A percentile compares a stretch with the other conserved stretches of the same genome.
phyloP scores from a whole-genome alignment of 139 green algal species.

The Volvox reticuliferus region DNA sequence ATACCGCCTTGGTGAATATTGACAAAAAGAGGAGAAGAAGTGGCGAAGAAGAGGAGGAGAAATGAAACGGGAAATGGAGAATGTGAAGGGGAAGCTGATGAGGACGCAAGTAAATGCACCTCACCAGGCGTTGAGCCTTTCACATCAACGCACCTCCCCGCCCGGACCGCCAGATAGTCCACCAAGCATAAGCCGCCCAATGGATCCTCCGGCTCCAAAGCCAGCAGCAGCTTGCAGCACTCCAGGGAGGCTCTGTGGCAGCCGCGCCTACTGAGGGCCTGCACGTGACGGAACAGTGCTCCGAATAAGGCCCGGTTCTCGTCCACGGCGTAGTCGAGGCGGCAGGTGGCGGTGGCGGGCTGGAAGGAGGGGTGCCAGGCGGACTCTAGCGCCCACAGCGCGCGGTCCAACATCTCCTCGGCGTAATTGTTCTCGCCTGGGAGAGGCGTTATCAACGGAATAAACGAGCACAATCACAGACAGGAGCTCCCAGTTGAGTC shows the following conservation, averaged over 20 bases:
- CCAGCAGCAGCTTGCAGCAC: slow-evolving; percentile 91
- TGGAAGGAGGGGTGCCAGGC: slow-evolving; percentile 89
- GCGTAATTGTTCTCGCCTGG: slow-evolving; percentile 77
- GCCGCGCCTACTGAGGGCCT: slow-evolving; percentile 76
- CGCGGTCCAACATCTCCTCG: slow-evolving; percentile 62
- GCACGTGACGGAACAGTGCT: slow-evolving; percentile 86
- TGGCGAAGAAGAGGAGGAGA: too few relatives aligned
- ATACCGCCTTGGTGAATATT: too few relatives aligned
- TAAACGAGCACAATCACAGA: too few relatives aligned
- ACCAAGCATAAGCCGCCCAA: slow-evolving; percentile 82
- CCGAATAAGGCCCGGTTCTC: slow-evolving; percentile 89
- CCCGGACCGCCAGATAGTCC: slow-evolving; percentile 92
- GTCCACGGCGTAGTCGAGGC: slow-evolving; percentile 70
- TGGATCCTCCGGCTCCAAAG: slow-evolving; percentile 87
- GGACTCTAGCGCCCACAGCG: slow-evolving; percentile 89
- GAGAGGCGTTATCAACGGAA: too few relatives aligned
- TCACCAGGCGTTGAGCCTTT: too few relatives aligned
- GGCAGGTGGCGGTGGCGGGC: slow-evolving; percentile 67
- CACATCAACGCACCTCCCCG: slow-evolving; percentile 42
- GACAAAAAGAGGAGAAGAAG: too few relatives aligned
- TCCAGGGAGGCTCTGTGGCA: slow-evolving; percentile 90
- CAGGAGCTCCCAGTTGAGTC: too few relatives aligned
- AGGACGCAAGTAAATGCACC: too few relatives aligned
- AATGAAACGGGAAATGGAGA: too few relatives aligned
- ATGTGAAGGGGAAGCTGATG: too few relatives aligned